These are phyloP conservation scores for Helichrysum umbraculigerum DNA, from an alignment of 129 eudicot species.

Conservation along the genomic window DNA sequence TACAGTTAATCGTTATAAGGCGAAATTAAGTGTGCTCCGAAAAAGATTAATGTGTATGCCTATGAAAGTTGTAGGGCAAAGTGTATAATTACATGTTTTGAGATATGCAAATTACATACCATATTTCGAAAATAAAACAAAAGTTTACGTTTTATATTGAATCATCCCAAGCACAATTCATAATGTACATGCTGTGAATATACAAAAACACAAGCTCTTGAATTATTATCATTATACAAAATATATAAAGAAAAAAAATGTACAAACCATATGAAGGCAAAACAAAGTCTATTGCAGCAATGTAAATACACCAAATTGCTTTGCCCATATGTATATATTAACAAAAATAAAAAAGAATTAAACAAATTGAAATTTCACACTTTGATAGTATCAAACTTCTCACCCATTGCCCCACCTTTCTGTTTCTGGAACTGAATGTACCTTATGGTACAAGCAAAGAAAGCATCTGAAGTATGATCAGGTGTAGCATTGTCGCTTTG, in stretches of 20 bases:
- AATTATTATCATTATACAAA: background rate
- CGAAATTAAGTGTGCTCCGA: too few relatives aligned
- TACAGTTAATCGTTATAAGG: too few relatives aligned
- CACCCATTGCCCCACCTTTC: conserved; percentile 95
- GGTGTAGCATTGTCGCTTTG: conserved; percentile 64
- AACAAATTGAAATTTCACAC: conserved; percentile 33
- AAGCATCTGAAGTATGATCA: conserved; percentile 72
- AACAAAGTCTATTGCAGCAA: conserved; percentile 12
- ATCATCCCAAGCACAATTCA: background rate
- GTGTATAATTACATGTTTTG: too few relatives aligned
- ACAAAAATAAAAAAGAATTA: conserved; percentile 3
- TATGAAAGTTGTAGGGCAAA: too few relatives aligned
- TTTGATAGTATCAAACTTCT: conserved; percentile 70
- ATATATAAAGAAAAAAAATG: conserved; percentile 8
- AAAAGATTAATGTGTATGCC: too few relatives aligned
- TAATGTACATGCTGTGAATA: conserved; percentile 1
- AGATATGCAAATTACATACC: too few relatives aligned
- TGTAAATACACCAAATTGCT: conserved; percentile 21
- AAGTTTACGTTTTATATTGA: too few relatives aligned
- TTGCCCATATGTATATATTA: conserved; percentile 26
- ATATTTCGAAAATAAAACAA: too few relatives aligned
- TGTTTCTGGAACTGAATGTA: conserved; percentile 94
- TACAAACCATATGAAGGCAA: conserved; percentile 21
- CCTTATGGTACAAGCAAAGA: conserved; percentile 81
- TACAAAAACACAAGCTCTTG: background rate